Base-by-base conservation (phyloP, 1,284 basidiomycete genomes). In the Malassezia equina region DNA sequence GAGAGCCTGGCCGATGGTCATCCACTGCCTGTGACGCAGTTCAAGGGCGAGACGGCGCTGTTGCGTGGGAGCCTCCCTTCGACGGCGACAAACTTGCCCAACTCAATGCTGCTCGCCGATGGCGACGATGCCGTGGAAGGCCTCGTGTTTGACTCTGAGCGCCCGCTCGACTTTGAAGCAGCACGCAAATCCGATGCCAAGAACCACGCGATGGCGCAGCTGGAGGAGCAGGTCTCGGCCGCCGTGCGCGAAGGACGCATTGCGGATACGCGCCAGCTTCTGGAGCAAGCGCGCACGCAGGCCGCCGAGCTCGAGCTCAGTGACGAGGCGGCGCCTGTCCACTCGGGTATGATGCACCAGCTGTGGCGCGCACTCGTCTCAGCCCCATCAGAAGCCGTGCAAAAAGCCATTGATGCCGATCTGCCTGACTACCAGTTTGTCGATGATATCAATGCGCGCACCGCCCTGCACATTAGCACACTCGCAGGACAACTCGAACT, bases 371-470 rank as follows among this genome's bases (percentile, higher is more conserved):
- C 71, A 27, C 53, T 74, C 6, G 58, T 71, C 41, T 60, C 67
- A n/a, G 61, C 66, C 3, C 60, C 64, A 21, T 51, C 48, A 9
- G 51, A 55, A 2, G 64, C 70, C 9, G 59, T 72, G 23, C 43
- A 63, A n/a, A 59, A 60, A 2, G 67, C 67, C 7, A 59, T 74
- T 32, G 40, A 55, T n/a, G 61, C 65, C 3, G 47, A 52, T 15
- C 55, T 74, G 0, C 64, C 96, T 69, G 88, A 96, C 76, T 96
- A 88, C 74, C 79, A 80, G 47, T 95, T 90, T 70, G 81, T 95
- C 39, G 94, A 98, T 73, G 90, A 95, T 68, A 98, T 99, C 79
- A 98, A 95, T 73, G 88, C 87, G 29, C 83, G 94, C 27, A 91
- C 86, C 1, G 89, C 88, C 62, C 81, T 98, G n/a, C 94, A 98